Evolutionary conservation across 2,329 filamentous ascomycete species (phyloP).

Genomic region (Paramyrothecium roridum): DNA sequence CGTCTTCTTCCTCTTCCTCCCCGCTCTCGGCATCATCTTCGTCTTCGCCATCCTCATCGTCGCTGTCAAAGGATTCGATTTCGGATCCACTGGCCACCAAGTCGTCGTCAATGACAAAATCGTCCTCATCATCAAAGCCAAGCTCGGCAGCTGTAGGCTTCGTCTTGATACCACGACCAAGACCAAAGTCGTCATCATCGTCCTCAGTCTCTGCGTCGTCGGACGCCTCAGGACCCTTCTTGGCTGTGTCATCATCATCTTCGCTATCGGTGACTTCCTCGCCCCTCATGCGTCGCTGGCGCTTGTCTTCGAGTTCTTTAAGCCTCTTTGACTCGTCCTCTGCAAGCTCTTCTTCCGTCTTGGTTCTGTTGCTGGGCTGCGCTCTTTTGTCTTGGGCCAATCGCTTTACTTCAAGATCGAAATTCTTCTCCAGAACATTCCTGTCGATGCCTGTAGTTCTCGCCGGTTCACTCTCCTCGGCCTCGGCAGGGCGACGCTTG

Average conservation of each 20-base stretch:
- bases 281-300: conserved; percentile 82
- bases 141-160: conserved; percentile 57
- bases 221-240: conserved; percentile 32
- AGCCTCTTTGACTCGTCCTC: conserved; percentile 74
- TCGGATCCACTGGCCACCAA: conserved; percentile 80
- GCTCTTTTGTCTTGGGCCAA: conserved; percentile 82
- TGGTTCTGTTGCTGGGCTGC: conserved; percentile 80
- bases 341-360: conserved; percentile 83
- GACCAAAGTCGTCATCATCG: conserved; percentile 55
- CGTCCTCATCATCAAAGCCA: conserved; percentile 88
- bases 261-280: conserved; percentile 68
- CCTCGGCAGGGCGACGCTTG: conserved; percentile 19
- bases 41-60: conserved; percentile 49
- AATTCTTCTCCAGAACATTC: conserved; percentile 75
- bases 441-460: conserved; percentile 56
- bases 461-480: conserved; percentile 16
- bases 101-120: conserved; percentile 87
- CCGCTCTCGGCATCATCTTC: conserved; percentile 35
- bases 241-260: conserved; percentile 43
- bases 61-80: conserved; percentile 54
- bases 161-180: conserved; percentile 57
- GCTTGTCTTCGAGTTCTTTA: conserved; percentile 77
- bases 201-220: conserved; percentile 33
- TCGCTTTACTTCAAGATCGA: conserved; percentile 79
- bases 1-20: conserved; percentile 40